Evolutionary conservation across 116 monocot genomes (phyloP).

Genomic region (Trichopus zeylanicus): DNA sequence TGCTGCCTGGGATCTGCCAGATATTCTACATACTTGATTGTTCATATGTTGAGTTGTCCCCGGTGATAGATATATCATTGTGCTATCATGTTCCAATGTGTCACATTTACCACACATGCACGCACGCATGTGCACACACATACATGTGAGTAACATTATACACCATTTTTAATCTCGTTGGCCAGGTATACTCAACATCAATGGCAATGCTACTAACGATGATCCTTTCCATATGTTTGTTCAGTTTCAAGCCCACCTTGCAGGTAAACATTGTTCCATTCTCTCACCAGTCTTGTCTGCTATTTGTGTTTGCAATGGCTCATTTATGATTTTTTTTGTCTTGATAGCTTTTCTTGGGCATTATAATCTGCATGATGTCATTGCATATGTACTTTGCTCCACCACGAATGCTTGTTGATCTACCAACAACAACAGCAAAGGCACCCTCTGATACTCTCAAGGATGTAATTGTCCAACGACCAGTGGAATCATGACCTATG

Average conservation of each 20-base stretch:
- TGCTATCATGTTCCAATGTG: no score
- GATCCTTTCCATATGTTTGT: constrained; percentile 73
- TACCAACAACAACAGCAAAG: constrained; percentile 47
- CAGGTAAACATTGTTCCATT: constrained; percentile 66
- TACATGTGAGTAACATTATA: no score
- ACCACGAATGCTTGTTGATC: constrained; percentile 61
- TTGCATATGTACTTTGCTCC: constrained; percentile 97
- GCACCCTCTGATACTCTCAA: constrained; percentile 14
- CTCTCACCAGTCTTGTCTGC: background rate
- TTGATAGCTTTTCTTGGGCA: no score
- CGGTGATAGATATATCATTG: no score
- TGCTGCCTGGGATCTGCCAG: no score
- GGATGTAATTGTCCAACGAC: constrained; percentile 31
- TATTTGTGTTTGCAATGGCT: no score
- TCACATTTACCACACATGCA: no score
- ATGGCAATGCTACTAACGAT: constrained; percentile 98
- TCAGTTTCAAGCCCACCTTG: constrained; percentile 71
- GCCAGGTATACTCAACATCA: constrained; percentile 94
- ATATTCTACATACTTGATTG: no score
- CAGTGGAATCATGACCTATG: constrained; percentile 26
- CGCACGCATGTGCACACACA: no score
- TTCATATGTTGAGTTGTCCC: no score
- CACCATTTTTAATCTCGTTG: no score
- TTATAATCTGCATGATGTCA: constrained; percentile 98
- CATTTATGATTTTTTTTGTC: constrained; percentile 80